Conservation (phyloP, 805 yeast genomes). For the Pachysolen tannophilus region DNA sequence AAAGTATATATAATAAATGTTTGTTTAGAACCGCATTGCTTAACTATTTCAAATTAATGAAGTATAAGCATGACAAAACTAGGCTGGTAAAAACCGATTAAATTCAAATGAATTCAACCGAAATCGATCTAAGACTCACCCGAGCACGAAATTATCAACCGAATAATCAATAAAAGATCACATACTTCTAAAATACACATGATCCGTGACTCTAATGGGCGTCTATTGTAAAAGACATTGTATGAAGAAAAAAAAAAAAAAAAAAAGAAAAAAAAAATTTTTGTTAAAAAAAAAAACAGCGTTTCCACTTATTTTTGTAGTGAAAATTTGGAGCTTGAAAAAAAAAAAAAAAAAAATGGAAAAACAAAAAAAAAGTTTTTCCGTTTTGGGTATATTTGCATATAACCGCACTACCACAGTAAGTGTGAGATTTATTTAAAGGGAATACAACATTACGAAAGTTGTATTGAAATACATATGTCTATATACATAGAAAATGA, state of each 20-base stretch:
- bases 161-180: conserved; percentile 31
- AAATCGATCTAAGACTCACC: conserved; percentile 76
- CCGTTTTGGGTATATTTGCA: no score
- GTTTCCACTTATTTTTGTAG: conserved; percentile 10
- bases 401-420: no score
- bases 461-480: no score
- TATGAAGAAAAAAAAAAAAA: conserved; percentile 23
- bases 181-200: conserved; percentile 38
- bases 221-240: conserved; percentile 52
- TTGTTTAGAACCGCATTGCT: conserved; percentile 72
- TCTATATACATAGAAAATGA: no score
- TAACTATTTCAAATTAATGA: conserved; percentile 27
- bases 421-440: no score
- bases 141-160: conserved; percentile 72
- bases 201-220: conserved; percentile 77
- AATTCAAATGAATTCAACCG: conserved; percentile 15
- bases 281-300: conserved; percentile 9
- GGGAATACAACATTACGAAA: no score
- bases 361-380: no score
- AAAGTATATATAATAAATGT: conserved; percentile 28
- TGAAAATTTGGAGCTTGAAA: no score
- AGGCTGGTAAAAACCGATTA: conserved; percentile 39
- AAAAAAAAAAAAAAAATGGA: no score
- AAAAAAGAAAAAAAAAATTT: neutral
- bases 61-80: conserved; percentile 40